A percentile compares a stretch with the other conserved stretches of the same genome.
These are phyloP conservation scores for Centella asiatica DNA, from an alignment of 129 eudicot genomes.

Conservation along the genomic window DNA sequence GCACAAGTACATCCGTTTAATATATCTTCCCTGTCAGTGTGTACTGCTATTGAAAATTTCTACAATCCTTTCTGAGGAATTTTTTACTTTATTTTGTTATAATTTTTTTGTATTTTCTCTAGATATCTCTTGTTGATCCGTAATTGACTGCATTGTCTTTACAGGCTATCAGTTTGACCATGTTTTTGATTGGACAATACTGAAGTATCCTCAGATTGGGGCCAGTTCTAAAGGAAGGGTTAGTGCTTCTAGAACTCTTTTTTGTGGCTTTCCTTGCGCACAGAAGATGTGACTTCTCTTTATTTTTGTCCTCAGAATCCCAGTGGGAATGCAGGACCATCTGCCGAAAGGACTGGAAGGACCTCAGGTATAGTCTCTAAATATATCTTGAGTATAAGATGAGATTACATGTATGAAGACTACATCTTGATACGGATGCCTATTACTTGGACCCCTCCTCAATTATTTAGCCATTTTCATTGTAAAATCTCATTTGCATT, in stretches of 20 bases:
- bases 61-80: neutral
- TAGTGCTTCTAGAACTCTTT: conserved; percentile 22
- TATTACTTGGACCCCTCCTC: neutral
- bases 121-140: too few species aligned
- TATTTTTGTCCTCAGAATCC: conserved; percentile 7
- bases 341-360: conserved; percentile 75
- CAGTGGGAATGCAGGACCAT: conserved; percentile 24
- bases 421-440: neutral
- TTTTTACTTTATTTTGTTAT: neutral
- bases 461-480: neutral
- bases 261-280: neutral
- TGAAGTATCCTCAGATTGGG: conserved; percentile 95
- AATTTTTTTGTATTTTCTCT: too few species aligned
- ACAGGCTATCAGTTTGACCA: conserved; percentile 95
- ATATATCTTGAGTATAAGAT: neutral
- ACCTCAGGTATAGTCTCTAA: conserved; percentile 36
- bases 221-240: conserved; percentile 77
- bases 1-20: neutral
- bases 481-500: neutral
- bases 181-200: conserved; percentile 93
- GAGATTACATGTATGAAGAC: neutral
- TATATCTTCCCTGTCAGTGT: neutral
- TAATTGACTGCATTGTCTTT: conserved; percentile 10
- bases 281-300: neutral
- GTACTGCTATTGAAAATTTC: neutral